Conservation (phyloP, 331 rosid genomes). For the Ulmus americana region DNA sequence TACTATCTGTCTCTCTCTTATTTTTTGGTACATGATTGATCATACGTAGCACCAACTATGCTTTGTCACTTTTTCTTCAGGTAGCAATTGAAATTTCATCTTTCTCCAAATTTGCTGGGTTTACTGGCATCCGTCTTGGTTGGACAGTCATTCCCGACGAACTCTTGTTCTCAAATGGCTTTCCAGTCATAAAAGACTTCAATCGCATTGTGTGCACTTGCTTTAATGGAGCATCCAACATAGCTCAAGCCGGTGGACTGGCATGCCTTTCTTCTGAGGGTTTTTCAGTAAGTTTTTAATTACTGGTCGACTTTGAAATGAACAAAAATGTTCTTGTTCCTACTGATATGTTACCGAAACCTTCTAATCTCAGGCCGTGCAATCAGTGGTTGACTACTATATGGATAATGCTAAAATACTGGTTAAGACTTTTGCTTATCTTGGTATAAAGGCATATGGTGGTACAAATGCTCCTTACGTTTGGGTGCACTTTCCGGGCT, state of each 20-base stretch:
- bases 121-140: constrained; percentile 35
- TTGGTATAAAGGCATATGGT: constrained; percentile 54
- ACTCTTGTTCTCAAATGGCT: constrained; percentile 29
- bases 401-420: constrained; percentile 63
- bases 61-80: neutral
- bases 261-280: constrained; percentile 38
- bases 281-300: constrained; percentile 17
- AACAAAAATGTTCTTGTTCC: neutral
- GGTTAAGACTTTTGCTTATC: constrained; percentile 43
- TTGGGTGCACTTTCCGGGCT: constrained; percentile 70
- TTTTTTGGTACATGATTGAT: neutral
- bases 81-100: constrained; percentile 39
- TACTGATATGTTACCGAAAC: too few relatives aligned
- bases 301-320: neutral
- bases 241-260: constrained; percentile 42
- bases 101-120: constrained; percentile 38
- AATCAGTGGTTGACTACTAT: constrained; percentile 37
- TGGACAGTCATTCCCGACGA: constrained; percentile 43
- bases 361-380: constrained; percentile 30
- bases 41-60: too few relatives aligned
- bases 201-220: constrained; percentile 39
- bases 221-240: constrained; percentile 37
- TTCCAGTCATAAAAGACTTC: constrained; percentile 33
- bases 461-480: constrained; percentile 61
- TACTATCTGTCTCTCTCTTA: too few relatives aligned